Evolutionary conservation across 192 early-diverging fungal species (phyloP), one percentile per base, ranked within the genome.

Genomic region (Coemansia javaensis): DNA sequence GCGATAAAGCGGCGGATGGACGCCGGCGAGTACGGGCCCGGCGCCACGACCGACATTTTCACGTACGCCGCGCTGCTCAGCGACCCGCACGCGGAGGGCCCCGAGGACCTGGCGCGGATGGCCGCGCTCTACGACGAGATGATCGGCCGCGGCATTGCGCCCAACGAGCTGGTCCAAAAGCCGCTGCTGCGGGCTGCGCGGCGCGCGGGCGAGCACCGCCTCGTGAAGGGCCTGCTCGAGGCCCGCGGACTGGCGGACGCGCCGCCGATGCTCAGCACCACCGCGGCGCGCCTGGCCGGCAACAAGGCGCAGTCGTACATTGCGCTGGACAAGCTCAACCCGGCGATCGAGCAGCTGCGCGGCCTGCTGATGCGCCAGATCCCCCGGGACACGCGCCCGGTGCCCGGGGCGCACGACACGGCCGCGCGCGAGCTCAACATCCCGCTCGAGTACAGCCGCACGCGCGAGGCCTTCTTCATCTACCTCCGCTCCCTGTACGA

Each of bases 401-500:
- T 73, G 10, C 68, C 67, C 11, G 15, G 34, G 4, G 23, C 10
- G 11, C 32, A 44, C 2, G 20, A 18, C 8, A 27, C 32, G 1
- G 34, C 28, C 0, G 5, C 27, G 5, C 32, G 25, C 20, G 32
- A 62, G 7, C 49, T 54, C 14, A 27, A 22, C n/a, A 40, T 74
- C 3, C 70, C 63, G 15, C 20, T 55, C 4, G 36, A 53, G n/a
- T 24, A 52, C 15, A 53, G 53, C 12, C 39, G 45, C 2, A 66
- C 70, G 1, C 27, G 70, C 5, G 52, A 74, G 11, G 63, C 63
- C 3, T 74, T 59, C 40, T 66, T 74, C 32, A 34, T 62, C 9
- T 74, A 66, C 31, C 49, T 66, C 18, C 70, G 70, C 14, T 66
- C 63, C 9, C 33, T 56, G 0, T 74, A 74, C 59, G 70, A 74